Evolutionary conservation across 2,329 filamentous ascomycete species (phyloP).

Genomic region (Fusarium musae): DNA sequence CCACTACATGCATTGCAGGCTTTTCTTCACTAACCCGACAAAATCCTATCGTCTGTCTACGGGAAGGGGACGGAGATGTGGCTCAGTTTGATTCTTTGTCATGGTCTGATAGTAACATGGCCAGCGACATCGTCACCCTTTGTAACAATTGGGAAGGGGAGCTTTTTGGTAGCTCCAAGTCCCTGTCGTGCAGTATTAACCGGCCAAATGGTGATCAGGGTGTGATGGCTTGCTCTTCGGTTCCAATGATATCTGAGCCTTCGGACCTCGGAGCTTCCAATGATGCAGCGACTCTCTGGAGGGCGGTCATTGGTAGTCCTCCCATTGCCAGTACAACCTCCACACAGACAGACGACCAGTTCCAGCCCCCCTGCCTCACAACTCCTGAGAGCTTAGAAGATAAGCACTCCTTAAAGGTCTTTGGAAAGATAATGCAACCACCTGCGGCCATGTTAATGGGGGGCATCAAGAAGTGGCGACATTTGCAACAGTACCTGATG

Average conservation of each 20-base stretch:
- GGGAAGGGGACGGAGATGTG: neutral
- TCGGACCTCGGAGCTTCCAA: neutral
- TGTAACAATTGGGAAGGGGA: neutral
- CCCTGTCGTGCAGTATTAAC: neutral
- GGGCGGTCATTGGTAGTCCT: neutral
- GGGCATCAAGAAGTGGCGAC: conserved; percentile 1
- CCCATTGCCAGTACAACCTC: neutral
- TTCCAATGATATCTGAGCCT: fast-evolving
- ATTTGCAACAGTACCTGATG: neutral
- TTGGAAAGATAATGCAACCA: conserved; percentile 3
- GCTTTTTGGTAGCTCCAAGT: neutral
- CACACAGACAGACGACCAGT: neutral
- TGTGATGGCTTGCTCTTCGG: fast-evolving
- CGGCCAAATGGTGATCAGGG: neutral
- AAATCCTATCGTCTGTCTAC: neutral
- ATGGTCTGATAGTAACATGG: neutral
- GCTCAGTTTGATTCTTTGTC: neutral
- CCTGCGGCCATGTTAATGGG: conserved; percentile 7
- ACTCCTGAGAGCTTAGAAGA: fast-evolving
- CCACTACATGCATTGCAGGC: neutral
- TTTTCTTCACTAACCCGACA: neutral
- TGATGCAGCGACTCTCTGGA: neutral
- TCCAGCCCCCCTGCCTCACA: fast-evolving
- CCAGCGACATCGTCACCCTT: neutral
- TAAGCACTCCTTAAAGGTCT: neutral